phyloP scores from a whole-genome alignment of 2,329 filamentous ascomycete genomes.

The Peltaster fructicola region DNA sequence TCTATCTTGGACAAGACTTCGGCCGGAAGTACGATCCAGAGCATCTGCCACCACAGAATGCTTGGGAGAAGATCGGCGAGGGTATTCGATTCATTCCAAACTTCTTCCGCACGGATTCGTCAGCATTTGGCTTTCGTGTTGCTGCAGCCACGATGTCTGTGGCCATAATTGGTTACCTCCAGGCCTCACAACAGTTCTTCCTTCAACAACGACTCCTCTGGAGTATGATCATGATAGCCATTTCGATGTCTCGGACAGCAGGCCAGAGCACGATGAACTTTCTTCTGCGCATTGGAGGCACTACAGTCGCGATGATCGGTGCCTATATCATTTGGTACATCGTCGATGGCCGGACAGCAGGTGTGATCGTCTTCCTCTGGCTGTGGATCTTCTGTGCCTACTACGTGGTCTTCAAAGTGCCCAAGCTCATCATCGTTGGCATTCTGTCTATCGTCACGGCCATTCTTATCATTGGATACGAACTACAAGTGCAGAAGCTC shows the following conservation, averaged over 20 bases:
- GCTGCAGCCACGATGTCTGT: constrained; percentile 56
- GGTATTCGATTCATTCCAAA: constrained; percentile 37
- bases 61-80: constrained; percentile 45
- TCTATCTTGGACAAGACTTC: constrained; percentile 49
- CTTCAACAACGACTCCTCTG: constrained; percentile 52
- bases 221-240: constrained; percentile 57
- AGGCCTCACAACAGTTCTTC: constrained; percentile 48
- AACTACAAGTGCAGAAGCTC: constrained; percentile 50
- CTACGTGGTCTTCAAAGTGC: constrained; percentile 51
- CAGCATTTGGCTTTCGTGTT: constrained; percentile 52
- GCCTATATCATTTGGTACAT: constrained; percentile 61
- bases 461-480: constrained; percentile 31
- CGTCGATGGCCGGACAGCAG: constrained; percentile 41
- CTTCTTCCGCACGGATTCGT: constrained; percentile 46
- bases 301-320: constrained; percentile 43
- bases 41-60: constrained; percentile 46
- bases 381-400: constrained; percentile 45
- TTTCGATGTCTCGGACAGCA: constrained; percentile 50
- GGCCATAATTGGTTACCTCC: constrained; percentile 48
- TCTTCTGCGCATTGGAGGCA: constrained; percentile 45
- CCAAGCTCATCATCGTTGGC: constrained; percentile 43
- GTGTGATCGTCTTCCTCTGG: constrained; percentile 52
- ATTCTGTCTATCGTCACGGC: constrained; percentile 44
- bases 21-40: constrained; percentile 49
- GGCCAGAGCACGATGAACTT: constrained; percentile 56